Percentiles rank a stretch among this genome's conserved stretches.
These are phyloP conservation scores for Arabidopsis hybrid DNA, from an alignment of 441 rosid species.

Conservation along the genomic window DNA sequence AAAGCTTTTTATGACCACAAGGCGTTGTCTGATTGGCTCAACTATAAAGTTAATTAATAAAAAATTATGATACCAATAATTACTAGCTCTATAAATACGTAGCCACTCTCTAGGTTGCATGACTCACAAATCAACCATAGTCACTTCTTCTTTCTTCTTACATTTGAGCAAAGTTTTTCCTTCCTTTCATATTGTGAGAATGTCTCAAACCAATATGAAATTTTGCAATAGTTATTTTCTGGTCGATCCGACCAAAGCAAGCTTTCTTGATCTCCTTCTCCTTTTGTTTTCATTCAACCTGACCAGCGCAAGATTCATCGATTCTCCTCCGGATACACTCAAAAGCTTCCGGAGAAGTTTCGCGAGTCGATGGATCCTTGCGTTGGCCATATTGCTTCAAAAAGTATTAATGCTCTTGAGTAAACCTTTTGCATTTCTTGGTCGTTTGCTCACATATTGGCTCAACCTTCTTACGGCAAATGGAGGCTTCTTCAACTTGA, in stretches of 20 bases:
- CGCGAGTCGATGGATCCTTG: constrained; percentile 54
- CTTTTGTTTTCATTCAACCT: constrained; percentile 49
- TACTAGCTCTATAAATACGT: constrained; percentile 40
- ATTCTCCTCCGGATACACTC: constrained; percentile 48
- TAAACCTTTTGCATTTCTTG: constrained; percentile 53
- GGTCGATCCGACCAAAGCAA: constrained; percentile 51
- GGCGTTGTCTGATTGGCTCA: constrained; percentile 24
- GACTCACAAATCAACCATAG: constrained; percentile 32
- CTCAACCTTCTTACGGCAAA: constrained; percentile 52
- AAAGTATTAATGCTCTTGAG: constrained; percentile 46
- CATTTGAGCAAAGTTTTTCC: not conserved
- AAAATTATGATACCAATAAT: constrained; percentile 31
- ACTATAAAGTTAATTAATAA: not conserved
- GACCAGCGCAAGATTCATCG: constrained; percentile 50
- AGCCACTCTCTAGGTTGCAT: constrained; percentile 28
- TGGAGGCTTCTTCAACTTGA: constrained; percentile 54
- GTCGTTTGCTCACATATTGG: constrained; percentile 48
- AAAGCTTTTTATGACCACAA: not conserved
- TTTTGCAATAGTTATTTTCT: constrained; percentile 36
- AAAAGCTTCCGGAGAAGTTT: constrained; percentile 48
- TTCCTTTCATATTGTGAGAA: constrained; percentile 10
- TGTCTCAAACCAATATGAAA: constrained; percentile 39
- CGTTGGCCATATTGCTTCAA: constrained; percentile 53
- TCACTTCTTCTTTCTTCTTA: constrained; percentile 10
- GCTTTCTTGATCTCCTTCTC: constrained; percentile 52